Conservation (phyloP, 495 filamentous ascomycete genomes). For the Xanthoparmelia taractica region DNA sequence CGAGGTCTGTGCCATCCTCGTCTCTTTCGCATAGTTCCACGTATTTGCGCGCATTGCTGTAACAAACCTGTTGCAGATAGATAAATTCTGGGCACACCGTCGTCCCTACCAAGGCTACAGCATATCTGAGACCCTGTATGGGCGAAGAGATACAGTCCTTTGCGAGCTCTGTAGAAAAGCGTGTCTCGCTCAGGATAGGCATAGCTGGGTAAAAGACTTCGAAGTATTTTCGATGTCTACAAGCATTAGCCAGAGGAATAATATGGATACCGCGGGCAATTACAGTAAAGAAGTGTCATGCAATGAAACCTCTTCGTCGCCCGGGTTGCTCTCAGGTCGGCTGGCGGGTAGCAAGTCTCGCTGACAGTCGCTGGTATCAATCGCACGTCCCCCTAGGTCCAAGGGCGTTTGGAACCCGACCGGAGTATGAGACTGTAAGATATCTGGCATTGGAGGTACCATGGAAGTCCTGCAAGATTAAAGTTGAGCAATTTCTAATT, state of each 20-base stretch:
- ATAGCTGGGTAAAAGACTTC: slow-evolving; percentile 5
- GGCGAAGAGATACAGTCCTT: slow-evolving; percentile 2
- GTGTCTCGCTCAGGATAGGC: background rate
- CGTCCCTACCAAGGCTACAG: slow-evolving; percentile 3
- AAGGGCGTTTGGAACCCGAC: background rate
- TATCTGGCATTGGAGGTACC: slow-evolving; percentile 1
- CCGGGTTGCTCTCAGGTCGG: slow-evolving; percentile 1
- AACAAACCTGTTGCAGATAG: slow-evolving; percentile 4
- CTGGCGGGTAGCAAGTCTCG: slow-evolving; percentile 3
- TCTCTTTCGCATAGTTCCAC: slow-evolving; percentile 4
- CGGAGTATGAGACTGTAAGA: slow-evolving; percentile 2
- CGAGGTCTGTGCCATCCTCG: slow-evolving; percentile 3
- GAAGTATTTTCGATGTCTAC: slow-evolving; percentile 1
- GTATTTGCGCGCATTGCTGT: slow-evolving; percentile 4
- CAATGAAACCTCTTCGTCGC: slow-evolving; percentile 3
- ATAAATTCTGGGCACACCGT: background rate
- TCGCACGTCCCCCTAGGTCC: slow-evolving; percentile 1
- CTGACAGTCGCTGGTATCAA: slow-evolving; percentile 1
- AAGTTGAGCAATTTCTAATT: background rate
- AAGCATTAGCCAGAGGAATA: slow-evolving; percentile 1
- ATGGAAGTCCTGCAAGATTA: background rate
- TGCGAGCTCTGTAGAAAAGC: slow-evolving; percentile 2
- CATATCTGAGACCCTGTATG: slow-evolving; percentile 5
- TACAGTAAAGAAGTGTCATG: background rate
- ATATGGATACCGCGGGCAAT: slow-evolving; percentile 1